phyloP scores from a whole-genome alignment of 2,329 filamentous ascomycete genomes.

The Aspergillus spinulosporus region DNA sequence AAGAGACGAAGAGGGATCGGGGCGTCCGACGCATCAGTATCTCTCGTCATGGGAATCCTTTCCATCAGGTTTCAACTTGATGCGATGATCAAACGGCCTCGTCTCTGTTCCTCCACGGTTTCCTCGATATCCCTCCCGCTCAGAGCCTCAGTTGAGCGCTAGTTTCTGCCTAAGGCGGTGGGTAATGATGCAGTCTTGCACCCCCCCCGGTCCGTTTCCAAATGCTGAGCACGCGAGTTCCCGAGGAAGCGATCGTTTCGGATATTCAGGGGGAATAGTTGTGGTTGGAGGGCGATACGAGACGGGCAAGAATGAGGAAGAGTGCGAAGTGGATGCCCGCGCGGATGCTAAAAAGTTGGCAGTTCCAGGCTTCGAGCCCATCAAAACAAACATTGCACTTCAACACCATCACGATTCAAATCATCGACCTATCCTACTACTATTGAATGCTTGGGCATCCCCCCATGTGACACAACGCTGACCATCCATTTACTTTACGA shows the following conservation, averaged over 20 bases:
- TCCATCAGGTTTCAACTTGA: not conserved
- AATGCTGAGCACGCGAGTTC: not conserved
- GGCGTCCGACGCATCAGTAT: conserved; percentile 25
- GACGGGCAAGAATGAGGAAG: not conserved
- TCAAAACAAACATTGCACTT: not conserved
- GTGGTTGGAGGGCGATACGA: not conserved
- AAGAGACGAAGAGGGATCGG: conserved; percentile 26
- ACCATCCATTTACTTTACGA: not conserved
- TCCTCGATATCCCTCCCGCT: not conserved
- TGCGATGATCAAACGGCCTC: not conserved
- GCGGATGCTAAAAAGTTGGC: not conserved
- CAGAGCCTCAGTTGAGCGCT: conserved; percentile 2
- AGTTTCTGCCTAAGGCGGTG: conserved; percentile 12
- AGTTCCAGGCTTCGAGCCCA: not conserved
- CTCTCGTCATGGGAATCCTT: conserved; percentile 33
- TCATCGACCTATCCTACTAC: not conserved
- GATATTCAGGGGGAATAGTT: not conserved
- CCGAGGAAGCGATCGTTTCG: not conserved
- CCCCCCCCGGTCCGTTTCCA: conserved; percentile 1
- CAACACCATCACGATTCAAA: not conserved
- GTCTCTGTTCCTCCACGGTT: not conserved
- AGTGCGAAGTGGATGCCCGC: not conserved
- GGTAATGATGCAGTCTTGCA: not conserved
- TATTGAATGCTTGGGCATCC: not conserved
- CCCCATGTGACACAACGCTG: not conserved